Base-by-base conservation (phyloP, 2,329 filamentous ascomycete genomes). In the Pyrenochaeta sp. region DNA sequence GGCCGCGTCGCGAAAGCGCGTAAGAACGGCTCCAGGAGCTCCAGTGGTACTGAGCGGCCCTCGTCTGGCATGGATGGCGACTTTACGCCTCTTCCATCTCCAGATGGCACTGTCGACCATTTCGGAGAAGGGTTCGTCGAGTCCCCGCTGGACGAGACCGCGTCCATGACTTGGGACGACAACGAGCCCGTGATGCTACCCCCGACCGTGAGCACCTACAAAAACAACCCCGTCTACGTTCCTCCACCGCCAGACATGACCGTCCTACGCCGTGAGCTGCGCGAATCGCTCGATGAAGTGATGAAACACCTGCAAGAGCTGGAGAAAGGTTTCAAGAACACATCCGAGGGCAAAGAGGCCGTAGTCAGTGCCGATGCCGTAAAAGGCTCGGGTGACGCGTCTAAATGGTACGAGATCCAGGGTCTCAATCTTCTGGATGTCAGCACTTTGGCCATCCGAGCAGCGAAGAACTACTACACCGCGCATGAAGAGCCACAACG, bases 181-280 rank as follows among this genome's bases (percentile, higher is more conserved):
- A 78, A 79, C 14, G 88, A 90, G 46, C 82, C 84, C 20, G 81
- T 87, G 48, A 93, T 99, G 84, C 84, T 96, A 3, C 93, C 94
- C n/a, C 94, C 94, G 0, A 99, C 94, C 0, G 90, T 93, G 27
- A 96, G 92, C 79, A 99, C 94, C 3, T 99, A 97, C 72, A 91
- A 89, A 55, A 85, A 91, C 63, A 87, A 88, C 58, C 87, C 90
- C 48, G 89, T 91, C 61, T 86, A 87, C 44, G 81, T 96, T 15
- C 85, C 90, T 8, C 93, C 88, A 36, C 90, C 92, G 26, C 94
- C 94, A 7, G 88, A 94, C 46, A 84, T 93, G 53, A 78, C 84
- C 35, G 86, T 93, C 49, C 81, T 99, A 43, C 89, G 93, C 47
- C 76, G 79, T 17, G 84, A 87, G 58, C 72, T 92, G 44, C 75